These are phyloP conservation scores for Eucalyptus marginata DNA, from an alignment of 345 rosid genomes.

Conservation along the genomic window DNA sequence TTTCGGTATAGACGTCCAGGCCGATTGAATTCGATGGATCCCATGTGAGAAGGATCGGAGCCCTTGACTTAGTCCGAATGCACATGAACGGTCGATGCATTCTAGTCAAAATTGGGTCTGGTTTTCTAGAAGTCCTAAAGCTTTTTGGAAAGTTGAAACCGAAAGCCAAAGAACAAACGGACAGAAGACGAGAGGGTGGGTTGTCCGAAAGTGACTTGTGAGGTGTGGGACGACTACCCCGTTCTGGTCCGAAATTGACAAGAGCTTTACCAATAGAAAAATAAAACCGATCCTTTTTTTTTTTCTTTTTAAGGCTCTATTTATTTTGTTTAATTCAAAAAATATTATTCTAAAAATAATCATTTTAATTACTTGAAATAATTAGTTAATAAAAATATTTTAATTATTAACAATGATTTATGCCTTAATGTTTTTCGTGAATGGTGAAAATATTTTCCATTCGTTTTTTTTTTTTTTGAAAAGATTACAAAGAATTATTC, in stretches of 20 bases:
- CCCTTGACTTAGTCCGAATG: neutral
- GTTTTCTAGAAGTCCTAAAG: neutral
- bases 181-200: neutral
- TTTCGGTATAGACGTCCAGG: neutral
- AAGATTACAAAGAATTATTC: accelerated
- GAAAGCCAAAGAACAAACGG: neutral
- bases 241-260: neutral
- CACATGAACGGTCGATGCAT: neutral
- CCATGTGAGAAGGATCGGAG: neutral
- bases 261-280: neutral
- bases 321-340: no score
- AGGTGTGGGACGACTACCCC: neutral
- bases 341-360: no score
- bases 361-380: accelerated
- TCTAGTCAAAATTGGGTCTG: neutral
- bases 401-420: no score
- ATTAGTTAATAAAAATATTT: no score
- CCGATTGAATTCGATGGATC: neutral
- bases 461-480: accelerated
- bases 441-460: accelerated
- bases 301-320: neutral
- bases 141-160: neutral
- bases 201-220: neutral
- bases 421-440: no score
- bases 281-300: no score